phyloP scores from a whole-genome alignment of 2,329 filamentous ascomycete species.

The Neopestalotiopsis sp. region DNA sequence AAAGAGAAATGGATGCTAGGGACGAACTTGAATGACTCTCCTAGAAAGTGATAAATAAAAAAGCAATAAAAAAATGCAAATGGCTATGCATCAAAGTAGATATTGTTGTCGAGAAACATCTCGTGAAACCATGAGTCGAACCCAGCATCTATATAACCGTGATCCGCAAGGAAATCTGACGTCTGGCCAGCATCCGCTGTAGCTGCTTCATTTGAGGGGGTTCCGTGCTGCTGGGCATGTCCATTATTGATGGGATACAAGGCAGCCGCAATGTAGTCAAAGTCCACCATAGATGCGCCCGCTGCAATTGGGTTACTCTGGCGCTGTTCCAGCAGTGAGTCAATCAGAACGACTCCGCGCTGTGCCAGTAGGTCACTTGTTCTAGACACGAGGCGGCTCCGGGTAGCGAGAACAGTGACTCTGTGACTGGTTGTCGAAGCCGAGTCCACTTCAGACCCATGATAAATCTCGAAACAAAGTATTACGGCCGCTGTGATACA shows the following conservation, averaged over 20 bases:
- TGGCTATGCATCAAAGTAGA: not conserved
- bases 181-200: not conserved
- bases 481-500: constrained; percentile 11
- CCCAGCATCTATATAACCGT: not conserved
- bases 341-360: not conserved
- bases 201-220: not conserved
- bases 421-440: not conserved
- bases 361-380: not conserved
- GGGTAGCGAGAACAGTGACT: not conserved
- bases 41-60: not conserved
- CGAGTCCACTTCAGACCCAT: not conserved
- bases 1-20: not conserved
- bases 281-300: not conserved
- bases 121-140: constrained; percentile 12
- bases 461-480: constrained; percentile 9
- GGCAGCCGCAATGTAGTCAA: not conserved
- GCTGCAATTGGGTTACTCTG: not conserved
- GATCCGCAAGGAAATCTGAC: not conserved
- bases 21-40: constrained; percentile 4
- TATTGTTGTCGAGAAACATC: constrained; percentile 3
- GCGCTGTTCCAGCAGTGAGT: constrained; percentile 7
- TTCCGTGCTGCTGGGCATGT: not conserved
- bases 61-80: not conserved
- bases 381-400: not conserved
- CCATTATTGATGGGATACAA: not conserved